Evolutionary conservation across 495 filamentous ascomycete species (phyloP).

Genomic region (Podospora appendiculata): DNA sequence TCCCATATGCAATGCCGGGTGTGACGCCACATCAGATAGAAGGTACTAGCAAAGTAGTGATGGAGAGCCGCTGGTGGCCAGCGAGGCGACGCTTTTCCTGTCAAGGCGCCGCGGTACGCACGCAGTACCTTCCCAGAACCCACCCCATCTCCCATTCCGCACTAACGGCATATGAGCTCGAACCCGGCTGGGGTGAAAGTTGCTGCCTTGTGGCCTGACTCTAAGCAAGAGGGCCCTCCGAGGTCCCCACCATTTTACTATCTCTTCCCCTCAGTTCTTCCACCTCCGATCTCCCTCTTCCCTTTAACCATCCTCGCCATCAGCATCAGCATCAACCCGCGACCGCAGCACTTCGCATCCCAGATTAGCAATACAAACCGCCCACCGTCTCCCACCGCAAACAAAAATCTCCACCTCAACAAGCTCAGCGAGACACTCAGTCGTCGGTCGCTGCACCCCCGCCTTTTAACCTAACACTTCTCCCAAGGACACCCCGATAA

Average conservation of each 20-base stretch:
- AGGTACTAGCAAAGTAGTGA: no score
- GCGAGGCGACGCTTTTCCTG: no score
- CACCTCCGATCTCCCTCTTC: constrained; percentile 8
- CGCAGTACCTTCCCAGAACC: no score
- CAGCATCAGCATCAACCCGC: constrained; percentile 18
- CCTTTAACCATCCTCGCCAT: constrained; percentile 14
- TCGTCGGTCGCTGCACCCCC: constrained; percentile 38
- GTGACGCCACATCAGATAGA: no score
- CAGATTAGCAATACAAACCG: background rate
- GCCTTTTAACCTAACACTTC: constrained; percentile 28
- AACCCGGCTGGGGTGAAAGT: background rate
- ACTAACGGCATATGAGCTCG: no score
- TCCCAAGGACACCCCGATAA: constrained; percentile 41
- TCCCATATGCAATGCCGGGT: no score
- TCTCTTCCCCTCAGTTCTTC: constrained; percentile 17
- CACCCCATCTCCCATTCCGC: no score
- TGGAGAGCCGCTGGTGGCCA: no score
- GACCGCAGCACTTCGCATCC: constrained; percentile 8
- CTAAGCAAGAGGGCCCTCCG: background rate
- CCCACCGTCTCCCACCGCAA: no score
- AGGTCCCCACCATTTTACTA: constrained; percentile 15
- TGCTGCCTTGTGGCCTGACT: constrained; percentile 21
- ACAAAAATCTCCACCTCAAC: background rate
- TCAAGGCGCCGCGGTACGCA: no score
- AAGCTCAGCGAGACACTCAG: constrained; percentile 30